A percentile compares a stretch with the other conserved stretches of the same genome.
Conservation (phyloP, 2,329 filamentous ascomycete species). For the Arthrobotrys musiformis region DNA sequence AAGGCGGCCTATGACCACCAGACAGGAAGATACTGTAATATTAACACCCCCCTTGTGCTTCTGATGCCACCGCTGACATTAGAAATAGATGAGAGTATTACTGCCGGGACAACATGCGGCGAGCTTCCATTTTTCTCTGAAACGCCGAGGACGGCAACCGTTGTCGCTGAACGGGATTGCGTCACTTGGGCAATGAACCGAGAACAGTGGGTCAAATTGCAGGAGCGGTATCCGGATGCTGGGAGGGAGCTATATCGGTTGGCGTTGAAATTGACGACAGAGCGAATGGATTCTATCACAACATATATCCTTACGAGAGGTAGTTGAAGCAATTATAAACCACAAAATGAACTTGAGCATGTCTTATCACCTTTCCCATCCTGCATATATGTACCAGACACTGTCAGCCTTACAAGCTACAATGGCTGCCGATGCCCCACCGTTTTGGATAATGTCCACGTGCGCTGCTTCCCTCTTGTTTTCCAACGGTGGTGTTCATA, state of each 20-base stretch:
- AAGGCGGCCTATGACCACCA: conserved; percentile 90
- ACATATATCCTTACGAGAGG: conserved; percentile 58
- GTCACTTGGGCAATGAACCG: conserved; percentile 83
- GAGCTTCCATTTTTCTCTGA: conserved; percentile 96
- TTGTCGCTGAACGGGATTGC: conserved; percentile 81
- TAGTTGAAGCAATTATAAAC: conserved; percentile 51
- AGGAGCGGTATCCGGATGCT: conserved; percentile 78
- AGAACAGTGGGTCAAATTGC: conserved; percentile 77
- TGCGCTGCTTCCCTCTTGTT: conserved; percentile 28
- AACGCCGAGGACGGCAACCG: conserved; percentile 85
- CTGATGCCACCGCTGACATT: conserved; percentile 1
- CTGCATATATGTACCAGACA: background rate
- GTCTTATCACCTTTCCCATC: conserved; percentile 18
- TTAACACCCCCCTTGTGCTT: background rate
- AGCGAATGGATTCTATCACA: conserved; percentile 83
- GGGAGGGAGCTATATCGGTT: conserved; percentile 85
- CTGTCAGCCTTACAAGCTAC: conserved; percentile 8
- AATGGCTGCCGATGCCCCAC: conserved; percentile 7
- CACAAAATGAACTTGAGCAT: background rate
- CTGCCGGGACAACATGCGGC: conserved; percentile 78
- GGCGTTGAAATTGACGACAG: conserved; percentile 91
- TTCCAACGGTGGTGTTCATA: background rate
- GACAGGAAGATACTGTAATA: conserved; percentile 75
- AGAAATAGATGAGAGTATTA: conserved; percentile 52
- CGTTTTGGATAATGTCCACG: conserved; percentile 45